A percentile compares a stretch with the other conserved stretches of the same genome.
These are phyloP conservation scores for Eucalyptus paniculata DNA, from an alignment of 345 rosid species.

Conservation along the genomic window DNA sequence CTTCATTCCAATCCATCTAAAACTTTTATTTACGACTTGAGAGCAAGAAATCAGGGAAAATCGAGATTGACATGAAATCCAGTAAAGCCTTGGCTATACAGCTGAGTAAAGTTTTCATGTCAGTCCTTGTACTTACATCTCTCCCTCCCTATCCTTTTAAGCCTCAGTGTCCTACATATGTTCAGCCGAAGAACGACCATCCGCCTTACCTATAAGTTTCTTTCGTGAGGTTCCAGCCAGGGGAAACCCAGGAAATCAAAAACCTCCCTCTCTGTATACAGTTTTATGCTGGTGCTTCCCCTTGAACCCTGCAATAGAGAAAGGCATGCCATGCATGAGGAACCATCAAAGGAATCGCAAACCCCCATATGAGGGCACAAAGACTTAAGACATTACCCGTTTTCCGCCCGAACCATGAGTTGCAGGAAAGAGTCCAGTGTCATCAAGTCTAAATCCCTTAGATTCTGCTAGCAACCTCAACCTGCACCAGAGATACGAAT, in stretches of 20 bases:
- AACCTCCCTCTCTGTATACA: conserved; percentile 61
- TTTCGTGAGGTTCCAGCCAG: conserved; percentile 70
- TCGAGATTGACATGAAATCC: neutral
- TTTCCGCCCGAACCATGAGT: conserved; percentile 65
- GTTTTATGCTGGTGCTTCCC: conserved; percentile 48
- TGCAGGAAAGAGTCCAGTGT: conserved; percentile 86
- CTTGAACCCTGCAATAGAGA: conserved; percentile 41
- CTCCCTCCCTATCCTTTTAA: neutral
- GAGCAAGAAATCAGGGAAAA: neutral
- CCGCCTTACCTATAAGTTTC: conserved; percentile 45
- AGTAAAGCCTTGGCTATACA: neutral
- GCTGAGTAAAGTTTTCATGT: neutral
- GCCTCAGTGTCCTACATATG: neutral
- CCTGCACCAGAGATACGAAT: conserved; percentile 24
- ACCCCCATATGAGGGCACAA: neutral
- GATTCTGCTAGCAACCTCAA: conserved; percentile 85
- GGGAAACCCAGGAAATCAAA: conserved; percentile 82
- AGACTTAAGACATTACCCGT: conserved; percentile 28
- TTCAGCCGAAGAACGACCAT: neutral
- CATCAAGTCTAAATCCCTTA: conserved; percentile 82
- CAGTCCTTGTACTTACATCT: neutral
- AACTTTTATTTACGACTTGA: neutral
- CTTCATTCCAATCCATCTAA: neutral
- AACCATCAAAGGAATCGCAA: neutral
- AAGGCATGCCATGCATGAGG: neutral